phyloP scores from a whole-genome alignment of 192 early-diverging fungal species.

The Coemansia sp. region DNA sequence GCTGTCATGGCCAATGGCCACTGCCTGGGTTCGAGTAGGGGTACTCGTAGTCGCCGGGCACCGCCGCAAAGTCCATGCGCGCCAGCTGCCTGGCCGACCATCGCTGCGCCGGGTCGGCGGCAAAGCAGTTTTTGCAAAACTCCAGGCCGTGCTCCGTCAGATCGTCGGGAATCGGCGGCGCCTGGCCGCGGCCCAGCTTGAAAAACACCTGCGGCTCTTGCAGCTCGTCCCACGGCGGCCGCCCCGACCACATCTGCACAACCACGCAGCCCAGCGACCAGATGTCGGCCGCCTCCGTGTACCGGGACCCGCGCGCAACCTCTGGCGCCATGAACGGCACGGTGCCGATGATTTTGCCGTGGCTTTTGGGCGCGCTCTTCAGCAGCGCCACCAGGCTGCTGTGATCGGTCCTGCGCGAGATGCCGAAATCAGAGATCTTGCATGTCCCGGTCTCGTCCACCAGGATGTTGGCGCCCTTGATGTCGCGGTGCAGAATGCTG shows the following conservation, averaged over 20 bases:
- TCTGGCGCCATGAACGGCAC: slow-evolving; percentile 98
- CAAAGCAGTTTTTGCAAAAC: slow-evolving; percentile 77
- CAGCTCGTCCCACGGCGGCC: slow-evolving; percentile 65
- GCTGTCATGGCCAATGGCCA: slow-evolving; percentile 4
- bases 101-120: slow-evolving; percentile 69
- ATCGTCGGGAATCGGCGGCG: slow-evolving; percentile 76
- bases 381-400: background rate
- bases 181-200: slow-evolving; percentile 74
- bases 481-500: slow-evolving; percentile 74
- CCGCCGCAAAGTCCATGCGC: slow-evolving; percentile 68
- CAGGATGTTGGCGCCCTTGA: slow-evolving; percentile 79
- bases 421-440: slow-evolving; percentile 97
- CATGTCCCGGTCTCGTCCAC: slow-evolving; percentile 78
- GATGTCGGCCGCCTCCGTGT: slow-evolving; percentile 91
- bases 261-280: slow-evolving; percentile 87
- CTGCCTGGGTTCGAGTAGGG: slow-evolving; percentile 17
- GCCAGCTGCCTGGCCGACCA: slow-evolving; percentile 74
- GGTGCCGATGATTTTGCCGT: slow-evolving; percentile 60
- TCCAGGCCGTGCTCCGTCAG: slow-evolving; percentile 65
- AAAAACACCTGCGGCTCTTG: slow-evolving; percentile 61
- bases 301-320: slow-evolving; percentile 73
- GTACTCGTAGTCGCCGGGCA: slow-evolving; percentile 40
- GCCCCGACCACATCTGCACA: slow-evolving; percentile 93
- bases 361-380: background rate
- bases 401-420: slow-evolving; percentile 72